Conservation (phyloP, 2,329 filamentous ascomycete genomes). For the Colletotrichum sp. region DNA sequence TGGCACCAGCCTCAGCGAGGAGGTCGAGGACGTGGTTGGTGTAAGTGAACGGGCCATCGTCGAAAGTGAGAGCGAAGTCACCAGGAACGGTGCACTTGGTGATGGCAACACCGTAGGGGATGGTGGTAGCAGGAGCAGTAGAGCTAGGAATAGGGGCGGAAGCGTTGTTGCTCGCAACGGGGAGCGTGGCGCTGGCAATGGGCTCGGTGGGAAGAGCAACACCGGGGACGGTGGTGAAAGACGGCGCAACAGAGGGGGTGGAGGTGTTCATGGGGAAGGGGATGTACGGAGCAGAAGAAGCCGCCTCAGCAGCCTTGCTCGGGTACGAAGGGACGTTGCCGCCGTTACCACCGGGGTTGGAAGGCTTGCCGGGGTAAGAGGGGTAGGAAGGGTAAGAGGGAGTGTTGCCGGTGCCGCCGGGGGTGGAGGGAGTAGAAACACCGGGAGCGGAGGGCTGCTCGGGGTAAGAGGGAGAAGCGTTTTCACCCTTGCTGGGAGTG, state of each 20-base stretch:
- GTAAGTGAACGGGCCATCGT: slow-evolving; percentile 50
- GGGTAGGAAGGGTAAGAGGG: not conserved
- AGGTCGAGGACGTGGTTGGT: slow-evolving; percentile 47
- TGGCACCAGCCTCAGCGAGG: slow-evolving; percentile 33
- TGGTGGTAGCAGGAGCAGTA: slow-evolving; percentile 32
- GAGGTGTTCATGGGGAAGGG: slow-evolving; percentile 13
- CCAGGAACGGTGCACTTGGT: slow-evolving; percentile 36
- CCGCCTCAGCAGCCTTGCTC: not conserved
- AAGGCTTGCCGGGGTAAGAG: not conserved
- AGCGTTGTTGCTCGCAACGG: slow-evolving; percentile 10
- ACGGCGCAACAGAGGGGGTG: not conserved
- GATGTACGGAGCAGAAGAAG: not conserved
- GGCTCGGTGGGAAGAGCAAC: slow-evolving; percentile 11
- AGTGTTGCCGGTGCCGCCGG: not conserved
- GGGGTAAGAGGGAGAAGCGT: not conserved
- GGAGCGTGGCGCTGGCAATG: slow-evolving; percentile 9
- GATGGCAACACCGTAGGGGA: slow-evolving; percentile 37
- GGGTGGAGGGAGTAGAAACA: not conserved
- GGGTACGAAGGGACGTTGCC: slow-evolving; percentile 6
- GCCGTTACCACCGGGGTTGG: not conserved
- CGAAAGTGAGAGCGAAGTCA: slow-evolving; percentile 50
- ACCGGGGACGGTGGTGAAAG: slow-evolving; percentile 4
- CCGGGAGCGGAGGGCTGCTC: not conserved
- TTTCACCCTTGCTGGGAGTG: not conserved
- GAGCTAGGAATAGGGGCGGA: slow-evolving; percentile 25